Conservation (phyloP, 1,284 basidiomycete species). For the Bjerkandera adusta region DNA sequence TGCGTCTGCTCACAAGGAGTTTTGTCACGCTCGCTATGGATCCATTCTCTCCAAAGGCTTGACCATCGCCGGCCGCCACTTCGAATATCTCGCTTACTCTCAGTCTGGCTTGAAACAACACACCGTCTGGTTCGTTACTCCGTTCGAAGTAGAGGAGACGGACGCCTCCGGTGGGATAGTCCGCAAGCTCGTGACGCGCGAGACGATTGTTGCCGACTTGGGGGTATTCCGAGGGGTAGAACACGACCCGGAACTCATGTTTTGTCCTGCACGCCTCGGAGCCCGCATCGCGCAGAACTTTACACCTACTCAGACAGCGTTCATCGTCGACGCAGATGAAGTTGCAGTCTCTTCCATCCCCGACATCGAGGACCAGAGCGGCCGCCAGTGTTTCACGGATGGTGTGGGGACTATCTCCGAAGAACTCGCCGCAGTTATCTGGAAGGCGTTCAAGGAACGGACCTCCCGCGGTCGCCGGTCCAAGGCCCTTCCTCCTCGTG, state of each 20-base stretch:
- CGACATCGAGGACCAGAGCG: conserved; percentile 29
- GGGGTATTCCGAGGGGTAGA: conserved; percentile 48
- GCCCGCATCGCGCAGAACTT: conserved; percentile 80
- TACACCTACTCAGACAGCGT: conserved; percentile 69
- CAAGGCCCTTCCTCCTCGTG: conserved; percentile 4
- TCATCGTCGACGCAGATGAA: conserved; percentile 51
- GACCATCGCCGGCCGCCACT: conserved; percentile 58
- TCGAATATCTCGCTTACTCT: conserved; percentile 74
- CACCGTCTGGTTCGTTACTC: conserved; percentile 68
- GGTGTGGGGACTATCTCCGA: conserved; percentile 2
- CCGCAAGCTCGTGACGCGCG: conserved; percentile 48
- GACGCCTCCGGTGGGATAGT: too few relatives aligned
- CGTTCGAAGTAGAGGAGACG: conserved; percentile 43
- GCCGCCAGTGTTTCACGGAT: conserved; percentile 3
- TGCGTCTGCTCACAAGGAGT: conserved; percentile 24
- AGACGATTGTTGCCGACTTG: conserved; percentile 52
- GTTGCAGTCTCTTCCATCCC: conserved; percentile 41
- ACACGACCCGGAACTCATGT: conserved; percentile 38
- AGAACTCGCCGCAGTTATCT: background rate
- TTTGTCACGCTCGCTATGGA: conserved; percentile 61
- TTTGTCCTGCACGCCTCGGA: conserved; percentile 69
- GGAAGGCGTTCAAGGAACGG: conserved; percentile 1
- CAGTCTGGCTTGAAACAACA: conserved; percentile 67
- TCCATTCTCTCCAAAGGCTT: conserved; percentile 58
- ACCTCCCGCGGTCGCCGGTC: background rate